Conservation (phyloP, 805 yeast species). For the Candida coleopterorum region DNA sequence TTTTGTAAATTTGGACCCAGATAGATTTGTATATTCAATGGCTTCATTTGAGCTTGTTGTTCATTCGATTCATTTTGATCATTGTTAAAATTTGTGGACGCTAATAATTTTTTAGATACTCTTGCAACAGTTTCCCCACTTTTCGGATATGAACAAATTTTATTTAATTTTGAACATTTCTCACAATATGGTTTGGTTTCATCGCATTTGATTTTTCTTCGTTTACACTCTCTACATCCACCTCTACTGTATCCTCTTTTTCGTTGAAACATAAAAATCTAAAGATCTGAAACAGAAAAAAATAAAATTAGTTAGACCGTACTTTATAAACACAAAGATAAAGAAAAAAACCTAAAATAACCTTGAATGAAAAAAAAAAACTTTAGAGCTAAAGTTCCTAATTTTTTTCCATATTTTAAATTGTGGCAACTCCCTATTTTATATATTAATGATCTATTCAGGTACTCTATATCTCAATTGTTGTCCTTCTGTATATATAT, state of each 20-base stretch:
- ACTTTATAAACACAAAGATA: too few relatives aligned
- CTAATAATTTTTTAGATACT: conserved; percentile 16
- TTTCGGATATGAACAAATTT: conserved; percentile 32
- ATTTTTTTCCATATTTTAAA: too few relatives aligned
- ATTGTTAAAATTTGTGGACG: not conserved
- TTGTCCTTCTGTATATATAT: conserved; percentile 70
- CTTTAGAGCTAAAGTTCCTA: too few relatives aligned
- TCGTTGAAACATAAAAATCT: conserved; percentile 1
- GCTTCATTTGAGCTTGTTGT: conserved; percentile 2
- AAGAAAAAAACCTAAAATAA: too few relatives aligned
- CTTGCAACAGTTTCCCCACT: conserved; percentile 32
- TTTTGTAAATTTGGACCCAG: conserved; percentile 10
- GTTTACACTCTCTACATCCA: conserved; percentile 39
- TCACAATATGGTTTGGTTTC: conserved; percentile 33
- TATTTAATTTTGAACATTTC: conserved; percentile 31
- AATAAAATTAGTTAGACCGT: too few relatives aligned
- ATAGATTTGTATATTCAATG: conserved; percentile 13
- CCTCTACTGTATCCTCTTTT: conserved; percentile 26
- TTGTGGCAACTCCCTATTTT: too few relatives aligned
- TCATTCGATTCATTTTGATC: not conserved
- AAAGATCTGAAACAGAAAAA: not conserved
- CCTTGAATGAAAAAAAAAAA: too few relatives aligned
- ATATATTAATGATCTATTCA: too few relatives aligned
- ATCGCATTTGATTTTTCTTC: conserved; percentile 41
- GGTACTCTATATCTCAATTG: conserved; percentile 51